Base-by-base conservation (phyloP, 331 rosid genomes). In the Rhamnella rubrinervis region DNA sequence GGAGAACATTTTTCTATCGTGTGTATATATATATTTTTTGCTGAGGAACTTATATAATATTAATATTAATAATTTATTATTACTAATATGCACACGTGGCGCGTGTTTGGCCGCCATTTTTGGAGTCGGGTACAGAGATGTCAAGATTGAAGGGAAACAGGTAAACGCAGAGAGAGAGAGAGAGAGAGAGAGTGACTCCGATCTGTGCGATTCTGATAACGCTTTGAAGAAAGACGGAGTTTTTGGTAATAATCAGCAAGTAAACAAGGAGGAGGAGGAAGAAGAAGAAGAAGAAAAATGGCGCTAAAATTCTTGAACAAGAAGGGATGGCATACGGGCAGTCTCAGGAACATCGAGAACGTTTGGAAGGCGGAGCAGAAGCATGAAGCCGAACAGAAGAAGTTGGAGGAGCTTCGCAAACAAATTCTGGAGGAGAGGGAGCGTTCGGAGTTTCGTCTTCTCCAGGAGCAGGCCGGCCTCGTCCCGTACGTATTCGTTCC, bases 321-420 rank as follows among this genome's bases (percentile, higher is more conserved):
- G 91, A 93, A 93, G 75, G 98, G 98, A 71, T 93, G 98, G 98
- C 98, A 93, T 82, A 93, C 98, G 18, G 98, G 97, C 0, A 91
- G 96, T 52, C 82, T 93, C 13, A 78, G 97, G 58, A 93, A 93
- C 88, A 91, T 91, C 0, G 98, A 93, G 81, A 91, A 93, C 65
- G 97, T 93, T 7, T 93, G 97, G 98, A 91, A 93, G 72, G 97
- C 98, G 0, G 98, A 93, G 80, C 98, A 93, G 74, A 93, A 93
- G 86, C 97, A 83, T 11, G 96, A 82, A 0, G 95, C 96, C 6
- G 97, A 93, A 39, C 81, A 91, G 76, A 93, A 88, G 85, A 93
- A 93, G 77, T 71, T 93, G 66, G 98, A 93, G 7, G 98, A 88
- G 77, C 98, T 93, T 52, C 96, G 97, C 59, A 88, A 93, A 41